phyloP scores from a whole-genome alignment of 345 rosid genomes.

The Populus ilicifolia region DNA sequence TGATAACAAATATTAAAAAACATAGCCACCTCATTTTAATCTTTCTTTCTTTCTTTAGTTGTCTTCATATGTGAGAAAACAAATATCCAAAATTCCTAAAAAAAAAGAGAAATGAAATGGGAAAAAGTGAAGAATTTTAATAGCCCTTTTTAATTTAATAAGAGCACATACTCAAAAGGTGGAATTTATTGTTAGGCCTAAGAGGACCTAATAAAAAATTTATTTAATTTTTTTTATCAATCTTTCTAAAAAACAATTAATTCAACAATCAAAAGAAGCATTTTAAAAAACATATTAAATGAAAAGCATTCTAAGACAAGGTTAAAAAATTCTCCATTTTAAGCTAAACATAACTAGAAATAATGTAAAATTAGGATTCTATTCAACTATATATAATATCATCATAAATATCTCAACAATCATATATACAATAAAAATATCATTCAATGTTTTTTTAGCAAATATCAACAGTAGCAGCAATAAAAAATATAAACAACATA shows the following conservation, averaged over 20 bases:
- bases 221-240: background rate
- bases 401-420: background rate
- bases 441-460: background rate
- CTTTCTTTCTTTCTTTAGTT: background rate
- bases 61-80: background rate
- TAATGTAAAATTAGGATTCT: background rate
- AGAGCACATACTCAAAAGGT: background rate
- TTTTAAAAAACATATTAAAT: background rate
- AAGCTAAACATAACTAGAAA: constrained; percentile 1
- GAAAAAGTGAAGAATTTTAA: background rate
- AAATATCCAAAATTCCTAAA: background rate
- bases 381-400: background rate
- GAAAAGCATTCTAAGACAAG: background rate
- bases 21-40: background rate
- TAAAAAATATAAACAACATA: background rate
- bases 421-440: background rate
- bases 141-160: background rate
- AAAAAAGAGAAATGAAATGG: no score
- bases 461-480: no score
- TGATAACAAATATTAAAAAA: background rate
- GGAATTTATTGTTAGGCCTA: background rate
- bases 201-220: background rate
- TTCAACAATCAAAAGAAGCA: background rate
- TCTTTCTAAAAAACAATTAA: background rate
- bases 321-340: background rate